Conservation (phyloP, 148 eudicot genomes). For the Fagopyrum tataricum region DNA sequence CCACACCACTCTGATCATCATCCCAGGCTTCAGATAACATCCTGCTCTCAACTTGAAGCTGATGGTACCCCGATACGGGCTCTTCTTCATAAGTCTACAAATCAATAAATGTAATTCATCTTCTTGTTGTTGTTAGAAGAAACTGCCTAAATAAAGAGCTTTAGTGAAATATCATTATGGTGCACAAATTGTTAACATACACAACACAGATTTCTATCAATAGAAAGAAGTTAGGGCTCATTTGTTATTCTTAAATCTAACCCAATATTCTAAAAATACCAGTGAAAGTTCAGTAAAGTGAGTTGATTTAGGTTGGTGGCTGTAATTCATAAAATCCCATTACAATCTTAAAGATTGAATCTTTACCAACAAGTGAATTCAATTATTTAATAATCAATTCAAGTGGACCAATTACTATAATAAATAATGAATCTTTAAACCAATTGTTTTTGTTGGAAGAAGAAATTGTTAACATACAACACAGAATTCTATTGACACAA, state of each 20-base stretch:
- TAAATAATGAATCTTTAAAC: too few relatives aligned
- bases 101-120: constrained; percentile 5
- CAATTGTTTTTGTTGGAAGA: too few relatives aligned
- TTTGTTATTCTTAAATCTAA: too few relatives aligned
- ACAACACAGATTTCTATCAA: not conserved
- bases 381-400: not conserved
- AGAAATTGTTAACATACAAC: too few relatives aligned
- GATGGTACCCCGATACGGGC: constrained; percentile 57
- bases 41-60: constrained; percentile 30
- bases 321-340: too few relatives aligned
- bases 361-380: not conserved
- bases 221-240: too few relatives aligned
- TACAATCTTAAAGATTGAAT: too few relatives aligned
- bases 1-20: constrained; percentile 24
- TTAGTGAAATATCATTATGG: not conserved
- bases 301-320: not conserved
- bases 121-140: not conserved
- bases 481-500: too few relatives aligned
- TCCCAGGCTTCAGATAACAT: constrained; percentile 45
- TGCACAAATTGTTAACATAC: not conserved
- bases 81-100: constrained; percentile 78
- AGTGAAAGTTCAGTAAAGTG: too few relatives aligned
- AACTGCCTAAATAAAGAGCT: not conserved
- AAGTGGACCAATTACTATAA: not conserved
- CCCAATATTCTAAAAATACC: too few relatives aligned